Evolutionary conservation across 352 stramenopile species (phyloP), one percentile per base, ranked within the genome.

Genomic region (Peronospora tabacina): DNA sequence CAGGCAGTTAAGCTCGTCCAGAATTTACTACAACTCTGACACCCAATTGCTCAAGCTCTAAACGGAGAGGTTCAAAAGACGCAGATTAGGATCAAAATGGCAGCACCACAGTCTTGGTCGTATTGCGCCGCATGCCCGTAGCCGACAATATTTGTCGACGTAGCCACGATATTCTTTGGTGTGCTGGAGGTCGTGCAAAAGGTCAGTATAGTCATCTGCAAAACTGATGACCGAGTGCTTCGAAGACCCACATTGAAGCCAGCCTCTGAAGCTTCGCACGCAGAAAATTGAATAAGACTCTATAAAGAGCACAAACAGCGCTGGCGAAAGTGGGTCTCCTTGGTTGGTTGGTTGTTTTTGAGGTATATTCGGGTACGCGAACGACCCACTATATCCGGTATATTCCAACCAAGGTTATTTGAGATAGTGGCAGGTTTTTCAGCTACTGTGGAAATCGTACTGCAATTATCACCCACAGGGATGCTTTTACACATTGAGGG

Each of bases 271-370:
- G 5, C 3, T 29, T 43, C 7, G 7, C 17, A 5, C 17, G 37
- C 1, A 43, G 37, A 15, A 29, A 43, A 29, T 43, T 15, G 11
- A 43, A n/a, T 30, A 43, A 43, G 37, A 17, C 16, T 43, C 37
- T 8, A 43, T 43, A 43, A 43, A 43, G 17, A 43, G 28, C 28
- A 26, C 37, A 29, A 29, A 43, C 3, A 43, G 7, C 5, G 16
- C 17, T 5, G 16, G 37, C 13, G 34, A 39, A 7, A 39, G 16
- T 1, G 34, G n/a, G 8, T 39, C 34, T 2, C 34, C n/a, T 20
- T 43, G 17, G n/a, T n/a, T n/a, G n/a, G n/a, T n/a, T n/a, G n/a
- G n/a, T n/a, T n/a, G n/a, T n/a, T n/a, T n/a, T n/a, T n/a, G n/a
- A n/a, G n/a, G n/a, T n/a, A n/a, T n/a, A n/a, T n/a, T n/a, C n/a